Evolutionary conservation across 2,329 filamentous ascomycete genomes (phyloP), one percentile per base, ranked within the genome.

Genomic region (Ophiocordyceps unilateralis): DNA sequence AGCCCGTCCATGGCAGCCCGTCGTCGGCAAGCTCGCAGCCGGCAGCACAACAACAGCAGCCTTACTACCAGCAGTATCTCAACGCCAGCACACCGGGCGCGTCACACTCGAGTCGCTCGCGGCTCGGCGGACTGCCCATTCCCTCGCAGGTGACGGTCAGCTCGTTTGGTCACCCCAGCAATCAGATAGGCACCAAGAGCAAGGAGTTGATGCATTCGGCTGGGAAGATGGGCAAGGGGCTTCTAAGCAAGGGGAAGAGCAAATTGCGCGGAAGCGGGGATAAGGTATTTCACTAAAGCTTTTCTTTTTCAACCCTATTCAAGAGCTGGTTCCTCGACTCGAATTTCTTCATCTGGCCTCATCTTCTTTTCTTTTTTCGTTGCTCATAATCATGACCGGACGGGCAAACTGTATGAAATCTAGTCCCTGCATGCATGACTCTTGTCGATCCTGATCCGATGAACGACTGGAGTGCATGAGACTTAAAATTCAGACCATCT

Each of bases 171-270:
- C 65, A 69, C 45, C 74, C 74, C 41, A 63, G 72, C 47, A 68
- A 73, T 49, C 76, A 82, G 54, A 75, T 88, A 58, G 82, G 85
- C 51, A 74, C 79, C 34, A 89, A 88, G 66, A 80, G 88, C 58
- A 95, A 94, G 65, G 87, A 93, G 53, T 66, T 95, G 23, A 71
- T 95, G 56, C 83, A 91, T 50, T 81, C 81, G 20, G 88, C 88
- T 43, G 86, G 85, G 43, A 87, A 85, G 57, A 85, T 86, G 45
- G 87, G 88, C 41, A 94, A 94, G 66, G 89, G 88, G 42, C 63
- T 95, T 49, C 80, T 95, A 59, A 86, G 83, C 50, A 93, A 93
- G 65, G 85, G 88, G 51, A 89, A 83, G 65, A 89, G 75, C 64
- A 89, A 85, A 62, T 78, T 94, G 59, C 68, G 72, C 48, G 74